These are phyloP conservation scores for Verticillium alfalfae DNA, from an alignment of 2,329 filamentous ascomycete species.

Conservation along the genomic window DNA sequence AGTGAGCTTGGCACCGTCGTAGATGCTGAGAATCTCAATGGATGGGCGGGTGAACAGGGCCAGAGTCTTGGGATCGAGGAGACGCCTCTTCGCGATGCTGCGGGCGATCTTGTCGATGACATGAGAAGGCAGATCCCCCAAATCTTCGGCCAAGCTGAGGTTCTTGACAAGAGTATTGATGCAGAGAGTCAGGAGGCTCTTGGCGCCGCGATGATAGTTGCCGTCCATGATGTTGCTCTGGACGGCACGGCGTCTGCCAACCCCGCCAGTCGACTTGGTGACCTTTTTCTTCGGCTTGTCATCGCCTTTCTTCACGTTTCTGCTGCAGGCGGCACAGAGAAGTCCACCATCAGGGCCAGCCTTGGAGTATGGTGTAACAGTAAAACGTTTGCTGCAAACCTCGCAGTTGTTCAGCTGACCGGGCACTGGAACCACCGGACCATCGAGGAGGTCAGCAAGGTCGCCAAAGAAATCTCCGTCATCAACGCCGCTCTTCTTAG, in stretches of 20 bases:
- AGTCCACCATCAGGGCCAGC: slow-evolving; percentile 77
- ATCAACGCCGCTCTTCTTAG: slow-evolving; percentile 40
- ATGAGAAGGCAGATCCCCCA: slow-evolving; percentile 52
- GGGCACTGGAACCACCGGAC: slow-evolving; percentile 52
- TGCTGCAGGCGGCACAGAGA: slow-evolving; percentile 78
- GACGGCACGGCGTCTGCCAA: slow-evolving; percentile 63
- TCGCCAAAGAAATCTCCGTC: slow-evolving; percentile 44
- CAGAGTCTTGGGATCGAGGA: slow-evolving; percentile 48
- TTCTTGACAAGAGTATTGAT: slow-evolving; percentile 59
- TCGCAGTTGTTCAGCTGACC: slow-evolving; percentile 89
- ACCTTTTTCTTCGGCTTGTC: slow-evolving; percentile 43
- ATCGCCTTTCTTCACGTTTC: slow-evolving; percentile 61
- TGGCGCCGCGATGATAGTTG: slow-evolving; percentile 56
- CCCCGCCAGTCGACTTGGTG: slow-evolving; percentile 27
- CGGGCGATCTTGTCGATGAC: slow-evolving; percentile 55
- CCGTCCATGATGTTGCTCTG: slow-evolving; percentile 86
- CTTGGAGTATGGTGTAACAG: slow-evolving; percentile 84
- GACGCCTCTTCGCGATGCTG: slow-evolving; percentile 54
- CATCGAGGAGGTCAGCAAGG: slow-evolving; percentile 37
- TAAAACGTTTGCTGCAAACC: slow-evolving; percentile 80
- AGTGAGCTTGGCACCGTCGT: slow-evolving; percentile 59
- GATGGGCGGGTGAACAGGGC: slow-evolving; percentile 51
- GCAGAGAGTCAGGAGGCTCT: slow-evolving; percentile 60
- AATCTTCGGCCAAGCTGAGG: slow-evolving; percentile 54
- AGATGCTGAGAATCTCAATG: slow-evolving; percentile 46